phyloP scores from a whole-genome alignment of 2,329 filamentous ascomycete species.

The Nannizzia gypsea region DNA sequence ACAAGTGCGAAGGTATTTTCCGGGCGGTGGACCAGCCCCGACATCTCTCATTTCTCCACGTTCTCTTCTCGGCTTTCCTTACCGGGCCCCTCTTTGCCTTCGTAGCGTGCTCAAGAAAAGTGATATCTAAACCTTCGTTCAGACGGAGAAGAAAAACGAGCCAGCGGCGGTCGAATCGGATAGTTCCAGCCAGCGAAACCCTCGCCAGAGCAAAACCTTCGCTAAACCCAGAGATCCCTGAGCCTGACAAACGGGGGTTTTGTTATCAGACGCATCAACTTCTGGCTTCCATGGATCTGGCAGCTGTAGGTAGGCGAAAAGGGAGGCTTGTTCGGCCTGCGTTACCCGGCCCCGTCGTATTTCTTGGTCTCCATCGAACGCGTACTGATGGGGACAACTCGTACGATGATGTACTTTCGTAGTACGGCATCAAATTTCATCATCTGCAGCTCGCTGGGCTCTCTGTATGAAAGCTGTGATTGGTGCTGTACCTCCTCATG shows the following conservation, averaged over 20 bases:
- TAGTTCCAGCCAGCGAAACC: neutral
- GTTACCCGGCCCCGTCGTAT: neutral
- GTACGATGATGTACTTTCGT: neutral
- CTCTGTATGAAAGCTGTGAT: neutral
- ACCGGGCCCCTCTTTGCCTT: neutral
- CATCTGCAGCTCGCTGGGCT: neutral
- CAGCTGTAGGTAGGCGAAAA: neutral
- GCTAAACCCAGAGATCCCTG: neutral
- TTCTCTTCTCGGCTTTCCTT: neutral
- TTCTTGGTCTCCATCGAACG: neutral
- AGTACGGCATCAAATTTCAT: neutral
- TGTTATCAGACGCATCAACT: neutral
- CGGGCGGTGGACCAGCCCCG: neutral
- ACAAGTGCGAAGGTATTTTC: neutral
- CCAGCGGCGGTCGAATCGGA: neutral
- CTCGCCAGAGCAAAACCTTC: neutral
- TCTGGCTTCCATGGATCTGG: neutral
- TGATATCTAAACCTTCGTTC: neutral
- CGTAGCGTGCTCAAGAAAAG: neutral
- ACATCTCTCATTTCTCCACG: neutral
- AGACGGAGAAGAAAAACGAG: neutral
- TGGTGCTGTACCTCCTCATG: neutral
- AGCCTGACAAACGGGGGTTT: neutral
- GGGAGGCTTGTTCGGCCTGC: neutral
- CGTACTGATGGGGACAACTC: too few species aligned